phyloP scores from a whole-genome alignment of 495 filamentous ascomycete genomes.

The Aspergillus nidulans region DNA sequence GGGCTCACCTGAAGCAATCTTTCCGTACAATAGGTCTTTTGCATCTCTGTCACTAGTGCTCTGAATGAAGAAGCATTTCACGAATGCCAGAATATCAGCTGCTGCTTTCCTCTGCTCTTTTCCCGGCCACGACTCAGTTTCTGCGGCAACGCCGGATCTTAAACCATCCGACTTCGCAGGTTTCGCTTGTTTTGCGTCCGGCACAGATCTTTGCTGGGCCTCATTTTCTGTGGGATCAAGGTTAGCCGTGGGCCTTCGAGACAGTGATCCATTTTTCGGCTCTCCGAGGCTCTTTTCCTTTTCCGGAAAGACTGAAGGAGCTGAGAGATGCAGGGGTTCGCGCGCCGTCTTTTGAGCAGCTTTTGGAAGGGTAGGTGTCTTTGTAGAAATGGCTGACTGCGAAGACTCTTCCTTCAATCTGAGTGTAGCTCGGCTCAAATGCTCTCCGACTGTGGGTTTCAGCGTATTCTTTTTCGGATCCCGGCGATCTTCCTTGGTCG shows the following conservation, averaged over 20 bases:
- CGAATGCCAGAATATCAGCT: not conserved
- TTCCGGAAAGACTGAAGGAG: not conserved
- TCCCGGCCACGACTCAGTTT: not conserved
- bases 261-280: not conserved
- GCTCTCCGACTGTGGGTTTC: not conserved
- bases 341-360: not conserved
- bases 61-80: constrained; percentile 1
- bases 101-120: not conserved
- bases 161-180: not conserved
- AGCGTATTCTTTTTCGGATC: not conserved
- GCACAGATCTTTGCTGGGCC: not conserved
- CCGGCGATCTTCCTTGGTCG: not conserved
- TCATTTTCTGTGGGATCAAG: not conserved
- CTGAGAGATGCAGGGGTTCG: not conserved
- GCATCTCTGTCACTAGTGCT: not conserved
- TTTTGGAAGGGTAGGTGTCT: not conserved
- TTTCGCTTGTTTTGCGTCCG: not conserved
- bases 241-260: not conserved
- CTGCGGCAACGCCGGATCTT: not conserved
- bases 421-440: not conserved
- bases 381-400: not conserved
- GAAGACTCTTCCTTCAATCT: not conserved
- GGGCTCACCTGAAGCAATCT: not conserved
- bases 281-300: not conserved
- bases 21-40: not conserved